phyloP scores from a whole-genome alignment of 1,284 basidiomycete species.

The Inonotus hispidus region DNA sequence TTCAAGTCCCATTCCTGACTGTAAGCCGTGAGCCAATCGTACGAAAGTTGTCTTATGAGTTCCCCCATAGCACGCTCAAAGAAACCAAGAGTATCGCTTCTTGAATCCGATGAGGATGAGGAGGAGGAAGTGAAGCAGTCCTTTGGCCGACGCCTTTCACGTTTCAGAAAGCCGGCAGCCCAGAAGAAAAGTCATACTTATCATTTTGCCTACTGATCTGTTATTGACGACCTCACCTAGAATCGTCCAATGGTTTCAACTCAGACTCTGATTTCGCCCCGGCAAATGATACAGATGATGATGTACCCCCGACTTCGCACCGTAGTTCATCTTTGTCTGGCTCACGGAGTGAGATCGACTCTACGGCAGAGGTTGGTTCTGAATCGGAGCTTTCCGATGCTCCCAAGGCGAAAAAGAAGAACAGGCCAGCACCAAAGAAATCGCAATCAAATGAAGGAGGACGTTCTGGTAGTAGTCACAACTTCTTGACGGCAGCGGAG shows the following conservation, averaged over 20 bases:
- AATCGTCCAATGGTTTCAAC: constrained; percentile 4
- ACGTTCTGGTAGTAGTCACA: constrained; percentile 27
- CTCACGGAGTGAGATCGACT: constrained; percentile 15
- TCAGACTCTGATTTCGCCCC: constrained; percentile 18
- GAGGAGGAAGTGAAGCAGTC: constrained; percentile 32
- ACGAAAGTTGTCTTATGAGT: background rate
- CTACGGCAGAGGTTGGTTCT: constrained; percentile 9
- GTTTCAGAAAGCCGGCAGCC: constrained; percentile 57
- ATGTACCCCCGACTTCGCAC: constrained; percentile 16
- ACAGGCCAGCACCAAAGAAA: constrained; percentile 29
- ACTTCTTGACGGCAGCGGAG: constrained; percentile 86
- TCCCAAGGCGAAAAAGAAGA: constrained; percentile 25
- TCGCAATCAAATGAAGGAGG: constrained; percentile 22
- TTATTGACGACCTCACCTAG: background rate
- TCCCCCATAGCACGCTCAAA: constrained; percentile 34
- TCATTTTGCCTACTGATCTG: background rate
- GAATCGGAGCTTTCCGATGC: constrained; percentile 11
- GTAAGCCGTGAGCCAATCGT: constrained; percentile 3
- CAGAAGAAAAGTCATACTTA: constrained; percentile 32
- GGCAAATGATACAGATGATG: constrained; percentile 31
- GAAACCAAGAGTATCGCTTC: constrained; percentile 45
- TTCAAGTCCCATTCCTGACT: constrained; percentile 24
- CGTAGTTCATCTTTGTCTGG: constrained; percentile 11
- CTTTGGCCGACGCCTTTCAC: constrained; percentile 54
- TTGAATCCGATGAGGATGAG: constrained; percentile 38